Percentiles rank a stretch among this genome's conserved stretches.
Evolutionary conservation across 1,284 basidiomycete genomes (phyloP).

Genomic region (Singerocomus rubriflavus): DNA sequence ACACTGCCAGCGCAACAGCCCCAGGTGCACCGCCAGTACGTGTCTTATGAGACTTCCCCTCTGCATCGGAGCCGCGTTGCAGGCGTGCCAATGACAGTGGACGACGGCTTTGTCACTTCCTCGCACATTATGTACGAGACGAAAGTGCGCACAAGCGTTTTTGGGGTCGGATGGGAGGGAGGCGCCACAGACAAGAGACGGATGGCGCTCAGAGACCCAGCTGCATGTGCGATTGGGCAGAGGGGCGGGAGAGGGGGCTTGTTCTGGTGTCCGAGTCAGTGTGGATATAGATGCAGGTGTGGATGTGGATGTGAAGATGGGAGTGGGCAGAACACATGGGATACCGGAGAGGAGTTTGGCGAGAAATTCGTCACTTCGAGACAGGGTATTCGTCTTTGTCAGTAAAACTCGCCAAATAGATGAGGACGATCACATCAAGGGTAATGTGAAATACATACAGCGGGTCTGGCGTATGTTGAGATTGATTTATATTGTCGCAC

Average conservation of each 20-base stretch:
- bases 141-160: slow-evolving; percentile 13
- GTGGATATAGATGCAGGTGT: neutral
- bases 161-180: slow-evolving; percentile 9
- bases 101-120: slow-evolving; percentile 18
- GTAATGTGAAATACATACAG: slow-evolving; percentile 11
- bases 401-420: neutral
- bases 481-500: neutral
- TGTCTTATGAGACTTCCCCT: slow-evolving; percentile 22
- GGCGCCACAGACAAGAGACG: slow-evolving; percentile 10
- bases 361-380: slow-evolving; percentile 19
- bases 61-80: slow-evolving; percentile 18
- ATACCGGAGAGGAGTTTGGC: slow-evolving; percentile 5
- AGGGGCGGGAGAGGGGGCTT: neutral
- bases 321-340: neutral
- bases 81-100: slow-evolving; percentile 13
- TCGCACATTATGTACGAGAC: slow-evolving; percentile 13
- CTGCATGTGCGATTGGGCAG: slow-evolving; percentile 2
- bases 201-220: slow-evolving; percentile 7
- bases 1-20: slow-evolving; percentile 18
- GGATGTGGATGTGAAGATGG: neutral
- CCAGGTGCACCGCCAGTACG: slow-evolving; percentile 18
- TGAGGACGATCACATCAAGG: neutral
- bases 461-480: slow-evolving; percentile 1
- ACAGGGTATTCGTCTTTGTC: neutral
- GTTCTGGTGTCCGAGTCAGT: neutral